These are phyloP conservation scores for Yamadazyma blattariae DNA, from an alignment of 1,139 yeast genomes.

Conservation along the genomic window DNA sequence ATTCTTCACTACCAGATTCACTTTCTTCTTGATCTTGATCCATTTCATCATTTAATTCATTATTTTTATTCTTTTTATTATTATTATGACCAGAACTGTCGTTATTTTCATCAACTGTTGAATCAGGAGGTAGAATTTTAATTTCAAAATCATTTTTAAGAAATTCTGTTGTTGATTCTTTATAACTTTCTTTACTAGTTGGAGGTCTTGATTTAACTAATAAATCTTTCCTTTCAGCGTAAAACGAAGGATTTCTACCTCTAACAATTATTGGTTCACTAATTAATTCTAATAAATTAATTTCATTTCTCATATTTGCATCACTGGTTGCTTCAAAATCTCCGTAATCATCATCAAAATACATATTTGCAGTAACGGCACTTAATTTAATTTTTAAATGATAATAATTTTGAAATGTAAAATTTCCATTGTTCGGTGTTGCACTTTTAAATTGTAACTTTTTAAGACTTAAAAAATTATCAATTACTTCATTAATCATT, in stretches of 20 bases:
- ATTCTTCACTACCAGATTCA: not conserved
- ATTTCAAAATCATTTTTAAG: slow-evolving; percentile 9
- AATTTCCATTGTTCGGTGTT: slow-evolving; percentile 63
- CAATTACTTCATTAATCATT: slow-evolving; percentile 23
- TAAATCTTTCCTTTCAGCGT: slow-evolving; percentile 54
- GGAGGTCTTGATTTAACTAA: slow-evolving; percentile 30
- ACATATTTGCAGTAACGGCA: slow-evolving; percentile 44
- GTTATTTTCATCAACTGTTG: slow-evolving; percentile 2
- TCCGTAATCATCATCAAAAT: slow-evolving; percentile 40
- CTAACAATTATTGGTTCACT: slow-evolving; percentile 60
- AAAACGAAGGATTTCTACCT: slow-evolving; percentile 66
- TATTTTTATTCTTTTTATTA: not conserved
- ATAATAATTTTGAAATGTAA: slow-evolving; percentile 55
- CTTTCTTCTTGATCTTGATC: slow-evolving; percentile 3
- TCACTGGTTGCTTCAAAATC: slow-evolving; percentile 20
- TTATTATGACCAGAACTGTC: slow-evolving; percentile 1
- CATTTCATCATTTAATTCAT: not conserved
- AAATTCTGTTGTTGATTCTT: slow-evolving; percentile 9
- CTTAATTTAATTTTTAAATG: slow-evolving; percentile 45
- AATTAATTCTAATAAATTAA: slow-evolving; percentile 29
- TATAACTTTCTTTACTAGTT: slow-evolving; percentile 20
- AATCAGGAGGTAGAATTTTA: slow-evolving; percentile 5
- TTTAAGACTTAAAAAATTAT: slow-evolving; percentile 34
- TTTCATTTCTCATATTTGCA: slow-evolving; percentile 30
- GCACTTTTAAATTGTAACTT: slow-evolving; percentile 60